A percentile compares a stretch with the other conserved stretches of the same genome.
Conservation (phyloP, 1,139 yeast genomes). For the Diutina rugosa region DNA sequence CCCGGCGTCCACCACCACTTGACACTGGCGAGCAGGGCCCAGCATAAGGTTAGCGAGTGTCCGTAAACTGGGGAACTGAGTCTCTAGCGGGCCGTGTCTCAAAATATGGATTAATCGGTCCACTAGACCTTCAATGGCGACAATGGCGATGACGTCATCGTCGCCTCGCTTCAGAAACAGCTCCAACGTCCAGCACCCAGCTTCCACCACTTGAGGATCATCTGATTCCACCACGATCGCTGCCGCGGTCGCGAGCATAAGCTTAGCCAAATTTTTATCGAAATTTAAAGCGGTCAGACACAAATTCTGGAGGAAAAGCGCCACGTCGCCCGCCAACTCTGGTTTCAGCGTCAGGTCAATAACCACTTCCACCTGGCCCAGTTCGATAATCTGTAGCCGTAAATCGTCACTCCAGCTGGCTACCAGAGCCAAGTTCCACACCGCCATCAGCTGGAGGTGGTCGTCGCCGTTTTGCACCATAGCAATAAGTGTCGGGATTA, state of each 20-base stretch:
- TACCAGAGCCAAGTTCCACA: not conserved
- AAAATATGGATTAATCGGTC: not conserved
- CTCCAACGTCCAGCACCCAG: not conserved
- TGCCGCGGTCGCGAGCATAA: not conserved
- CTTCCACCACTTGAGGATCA: not conserved
- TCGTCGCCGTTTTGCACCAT: not conserved
- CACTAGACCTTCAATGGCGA: not conserved
- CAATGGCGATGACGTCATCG: not conserved
- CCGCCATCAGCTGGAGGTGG: not conserved
- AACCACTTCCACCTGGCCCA: not conserved
- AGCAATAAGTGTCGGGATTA: not conserved
- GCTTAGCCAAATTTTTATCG: not conserved
- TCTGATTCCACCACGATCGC: not conserved
- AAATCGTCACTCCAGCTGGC: not conserved
- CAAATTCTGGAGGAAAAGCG: not conserved
- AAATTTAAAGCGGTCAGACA: not conserved
- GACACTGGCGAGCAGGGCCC: conserved; percentile 90
- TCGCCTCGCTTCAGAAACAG: not conserved
- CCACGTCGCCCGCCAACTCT: not conserved
- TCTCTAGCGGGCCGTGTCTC: not conserved
- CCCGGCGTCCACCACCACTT: conserved; percentile 90
- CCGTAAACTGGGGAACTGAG: not conserved
- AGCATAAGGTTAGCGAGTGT: conserved; percentile 72
- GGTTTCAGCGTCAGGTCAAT: not conserved
- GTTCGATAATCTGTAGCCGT: not conserved